These are phyloP conservation scores for Skeletonema costatum DNA, from an alignment of 108 stramenopile genomes.

Conservation along the genomic window DNA sequence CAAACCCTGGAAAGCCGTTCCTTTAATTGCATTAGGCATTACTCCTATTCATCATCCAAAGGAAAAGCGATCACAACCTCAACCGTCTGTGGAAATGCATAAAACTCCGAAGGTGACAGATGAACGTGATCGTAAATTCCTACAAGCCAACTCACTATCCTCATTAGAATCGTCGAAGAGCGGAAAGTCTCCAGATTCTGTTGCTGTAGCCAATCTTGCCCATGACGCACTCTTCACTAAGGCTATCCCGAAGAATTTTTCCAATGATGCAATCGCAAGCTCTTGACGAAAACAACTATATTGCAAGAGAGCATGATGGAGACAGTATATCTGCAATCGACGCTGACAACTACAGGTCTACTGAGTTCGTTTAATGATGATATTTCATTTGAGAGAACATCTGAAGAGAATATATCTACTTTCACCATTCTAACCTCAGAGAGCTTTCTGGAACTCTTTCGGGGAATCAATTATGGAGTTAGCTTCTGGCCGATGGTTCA, in stretches of 20 bases:
- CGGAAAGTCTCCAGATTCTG: constrained; percentile 30
- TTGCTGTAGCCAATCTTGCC: constrained; percentile 6
- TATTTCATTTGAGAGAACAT: background rate
- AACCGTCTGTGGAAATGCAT: background rate
- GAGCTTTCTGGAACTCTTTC: constrained; percentile 60
- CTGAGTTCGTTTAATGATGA: background rate
- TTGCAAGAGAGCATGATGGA: background rate
- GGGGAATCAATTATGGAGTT: constrained; percentile 54
- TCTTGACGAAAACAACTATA: background rate
- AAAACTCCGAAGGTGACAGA: background rate
- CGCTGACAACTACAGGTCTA: background rate
- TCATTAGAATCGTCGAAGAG: background rate
- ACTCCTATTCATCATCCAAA: background rate
- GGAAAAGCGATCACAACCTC: background rate
- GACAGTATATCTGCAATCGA: background rate
- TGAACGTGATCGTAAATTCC: background rate
- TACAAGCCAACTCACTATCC: background rate
- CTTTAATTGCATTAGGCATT: background rate
- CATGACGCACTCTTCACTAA: background rate
- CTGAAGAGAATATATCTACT: background rate
- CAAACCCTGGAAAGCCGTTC: background rate
- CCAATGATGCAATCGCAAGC: background rate
- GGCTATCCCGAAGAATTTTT: background rate
- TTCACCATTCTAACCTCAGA: constrained; percentile 65
- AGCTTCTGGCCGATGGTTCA: constrained; percentile 50